Evolutionary conservation across 768 basidiomycete genomes (phyloP), one percentile per base, ranked within the genome.

Genomic region (Suillus ampliporus): DNA sequence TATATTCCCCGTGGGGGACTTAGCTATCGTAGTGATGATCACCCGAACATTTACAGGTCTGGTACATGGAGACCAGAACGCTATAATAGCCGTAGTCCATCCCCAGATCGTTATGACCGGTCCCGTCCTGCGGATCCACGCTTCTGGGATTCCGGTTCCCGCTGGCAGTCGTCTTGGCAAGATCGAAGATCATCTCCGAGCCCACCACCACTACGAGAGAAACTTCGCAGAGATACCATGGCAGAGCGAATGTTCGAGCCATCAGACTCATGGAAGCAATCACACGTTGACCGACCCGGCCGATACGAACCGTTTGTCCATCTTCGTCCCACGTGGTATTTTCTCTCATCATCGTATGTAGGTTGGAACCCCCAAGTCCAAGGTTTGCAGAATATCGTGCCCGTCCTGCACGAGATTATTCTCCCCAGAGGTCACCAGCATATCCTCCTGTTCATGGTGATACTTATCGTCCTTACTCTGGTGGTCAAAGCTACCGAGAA

Each of bases 161-260:
- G 78, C 56, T 83, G 85, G 84, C 76, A 75, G 48, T 67, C 77
- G 64, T 62, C 74, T 54, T 54, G 69, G 35, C 81, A 80, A 79
- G 71, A 77, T 17, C 83, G 86, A 40, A 77, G 83, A 65, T 77
- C 82, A 64, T 73, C 76, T 47, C 68, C 78, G 26, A 78, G 72
- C n/a, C 74, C 74, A 62, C 73, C 79, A 62, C 68, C 65, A 40
- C 62, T 72, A 58, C 71, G 72, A 75, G 70, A 71, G 57, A 73
- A 75, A 65, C 68, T 44, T 50, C 71, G 73, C 61, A 76, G 78
- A 57, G 80, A 81, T 61, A 73, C 71, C 61, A 73, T 79, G 52
- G 77, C 80, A 14, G 77, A 83, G 63, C 80, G 88, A 65, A 84
- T 87, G 80, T 87, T 91, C 69, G 91, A 92, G 70, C 89, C 90